A percentile compares a stretch with the other conserved stretches of the same genome.
Conservation (phyloP, 345 rosid species). For the Eutrema yunnanense region DNA sequence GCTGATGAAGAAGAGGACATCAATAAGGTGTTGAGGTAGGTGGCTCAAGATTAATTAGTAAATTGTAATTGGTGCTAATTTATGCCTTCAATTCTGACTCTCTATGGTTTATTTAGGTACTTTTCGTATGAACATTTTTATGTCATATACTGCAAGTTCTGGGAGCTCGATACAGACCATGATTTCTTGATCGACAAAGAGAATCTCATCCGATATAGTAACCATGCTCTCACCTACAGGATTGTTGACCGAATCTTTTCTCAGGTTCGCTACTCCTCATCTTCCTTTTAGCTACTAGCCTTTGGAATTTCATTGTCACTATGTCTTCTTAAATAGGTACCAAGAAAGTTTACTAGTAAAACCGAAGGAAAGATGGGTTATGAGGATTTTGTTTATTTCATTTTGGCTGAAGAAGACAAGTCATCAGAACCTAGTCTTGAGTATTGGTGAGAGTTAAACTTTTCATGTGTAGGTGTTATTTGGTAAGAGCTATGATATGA, state of each 20-base stretch:
- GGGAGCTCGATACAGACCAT: constrained; percentile 99
- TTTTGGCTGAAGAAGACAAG: constrained; percentile 94
- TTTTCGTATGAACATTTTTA: constrained; percentile 96
- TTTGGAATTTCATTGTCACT: background rate
- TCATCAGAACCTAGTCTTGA: constrained; percentile 95
- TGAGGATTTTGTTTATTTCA: constrained; percentile 95
- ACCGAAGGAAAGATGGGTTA: constrained; percentile 91
- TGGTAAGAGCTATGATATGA: background rate
- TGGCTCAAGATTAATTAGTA: background rate
- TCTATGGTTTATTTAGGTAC: constrained; percentile 42
- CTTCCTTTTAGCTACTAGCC: constrained; percentile 4
- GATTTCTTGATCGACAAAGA: constrained; percentile 98
- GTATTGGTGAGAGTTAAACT: constrained; percentile 53
- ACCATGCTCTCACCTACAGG: constrained; percentile 95
- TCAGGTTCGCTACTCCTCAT: constrained; percentile 54
- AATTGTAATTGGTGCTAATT: background rate
- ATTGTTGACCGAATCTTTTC: constrained; percentile 91
- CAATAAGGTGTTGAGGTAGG: constrained; percentile 89
- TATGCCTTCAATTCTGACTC: background rate
- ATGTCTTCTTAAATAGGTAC: constrained; percentile 40
- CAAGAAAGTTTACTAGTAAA: constrained; percentile 82
- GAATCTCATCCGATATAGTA: constrained; percentile 94
- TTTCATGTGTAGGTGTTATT: background rate
- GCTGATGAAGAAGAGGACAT: constrained; percentile 99
- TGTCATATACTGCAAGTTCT: constrained; percentile 96